Base-by-base conservation (phyloP, 495 filamentous ascomycete species). In the Annulohypoxylon nitens region DNA sequence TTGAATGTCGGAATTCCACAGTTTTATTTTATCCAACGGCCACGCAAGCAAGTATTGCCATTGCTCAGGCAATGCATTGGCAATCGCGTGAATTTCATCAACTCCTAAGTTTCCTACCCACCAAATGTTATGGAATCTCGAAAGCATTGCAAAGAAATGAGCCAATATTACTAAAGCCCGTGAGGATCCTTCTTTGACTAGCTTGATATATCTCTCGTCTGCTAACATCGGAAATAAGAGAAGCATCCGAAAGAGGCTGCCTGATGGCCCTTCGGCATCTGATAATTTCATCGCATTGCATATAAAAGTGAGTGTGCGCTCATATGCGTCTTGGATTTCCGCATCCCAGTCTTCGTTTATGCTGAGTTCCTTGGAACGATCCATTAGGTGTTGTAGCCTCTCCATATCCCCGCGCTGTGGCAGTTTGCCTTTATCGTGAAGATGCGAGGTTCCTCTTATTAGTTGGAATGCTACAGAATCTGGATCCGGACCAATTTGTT, bases 41-140 rank as follows among this genome's bases (percentile, higher is more conserved):
- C 82, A 84, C 26, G 67, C 69, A 75, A 86, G 77, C 23, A 78
- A 61, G 30, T 74, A 78, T 37, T 78, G 74, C 84, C 83, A 86
- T 43, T 79, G 71, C 6, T 63, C 33, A 1, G 78, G 78, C 26
- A 86, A 51, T n/a, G 74, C 74, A 12, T 70, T 70, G n/a, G 79
- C 62, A 43, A 86, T 83, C 2, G 77, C 81, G 26, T 72, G 64
- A 4, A 84, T 75, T 59, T 85, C 83, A 45, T 62, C 69, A 51
- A 51, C 39, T 25, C 71, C 71, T 61, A 67, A 11, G 9, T 79
- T 74, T 2, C 69, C 78, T 59, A 83, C 66, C 83, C 82, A 86
- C 83, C 84, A 86, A 1, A 80, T 53, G 63, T 78, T 60, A 2
- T 78, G 69, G 23, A 79, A 71, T 18, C 53, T 74, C 11, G 71